These are phyloP conservation scores for Ceratorhiza oryzae-sativae DNA, from an alignment of 1,284 basidiomycete genomes.

Conservation along the genomic window DNA sequence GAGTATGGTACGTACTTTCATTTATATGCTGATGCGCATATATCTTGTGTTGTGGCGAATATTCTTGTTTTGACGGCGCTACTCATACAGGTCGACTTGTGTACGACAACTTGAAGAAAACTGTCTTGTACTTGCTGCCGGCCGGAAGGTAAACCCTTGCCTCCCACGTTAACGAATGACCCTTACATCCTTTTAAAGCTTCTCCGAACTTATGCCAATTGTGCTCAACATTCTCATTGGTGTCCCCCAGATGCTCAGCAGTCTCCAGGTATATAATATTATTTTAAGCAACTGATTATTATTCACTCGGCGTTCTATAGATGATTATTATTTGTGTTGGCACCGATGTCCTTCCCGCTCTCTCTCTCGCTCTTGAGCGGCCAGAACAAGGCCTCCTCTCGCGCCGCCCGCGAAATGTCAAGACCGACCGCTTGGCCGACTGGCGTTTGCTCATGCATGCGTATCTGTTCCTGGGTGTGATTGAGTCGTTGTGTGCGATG, in stretches of 20 bases:
- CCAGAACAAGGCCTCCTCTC: slow-evolving; percentile 63
- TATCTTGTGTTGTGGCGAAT: background rate
- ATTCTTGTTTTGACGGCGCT: background rate
- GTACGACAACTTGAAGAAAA: slow-evolving; percentile 71
- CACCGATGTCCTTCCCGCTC: slow-evolving; percentile 63
- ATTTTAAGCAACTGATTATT: slow-evolving; percentile 39
- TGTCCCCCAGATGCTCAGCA: slow-evolving; percentile 61
- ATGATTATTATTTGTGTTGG: slow-evolving; percentile 67
- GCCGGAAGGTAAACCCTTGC: slow-evolving; percentile 47
- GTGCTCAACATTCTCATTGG: slow-evolving; percentile 61
- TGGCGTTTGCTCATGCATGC: slow-evolving; percentile 66
- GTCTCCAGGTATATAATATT: slow-evolving; percentile 54
- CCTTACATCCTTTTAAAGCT: slow-evolving; percentile 50
- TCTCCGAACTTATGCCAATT: slow-evolving; percentile 73
- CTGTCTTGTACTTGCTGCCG: slow-evolving; percentile 52
- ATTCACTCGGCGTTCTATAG: slow-evolving; percentile 51
- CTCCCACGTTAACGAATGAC: no score
- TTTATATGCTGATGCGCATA: background rate
- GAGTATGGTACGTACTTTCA: slow-evolving; percentile 53
- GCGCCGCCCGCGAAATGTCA: slow-evolving; percentile 69
- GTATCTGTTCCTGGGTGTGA: slow-evolving; percentile 67
- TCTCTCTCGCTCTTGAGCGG: slow-evolving; percentile 64
- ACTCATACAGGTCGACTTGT: slow-evolving; percentile 61
- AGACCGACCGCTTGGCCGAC: slow-evolving; percentile 57
- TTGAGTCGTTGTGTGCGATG: slow-evolving; percentile 62